Percentiles rank a stretch among this genome's conserved stretches.
These are phyloP conservation scores for Ustulina deusta DNA, from an alignment of 2,329 filamentous ascomycete species.

Conservation along the genomic window DNA sequence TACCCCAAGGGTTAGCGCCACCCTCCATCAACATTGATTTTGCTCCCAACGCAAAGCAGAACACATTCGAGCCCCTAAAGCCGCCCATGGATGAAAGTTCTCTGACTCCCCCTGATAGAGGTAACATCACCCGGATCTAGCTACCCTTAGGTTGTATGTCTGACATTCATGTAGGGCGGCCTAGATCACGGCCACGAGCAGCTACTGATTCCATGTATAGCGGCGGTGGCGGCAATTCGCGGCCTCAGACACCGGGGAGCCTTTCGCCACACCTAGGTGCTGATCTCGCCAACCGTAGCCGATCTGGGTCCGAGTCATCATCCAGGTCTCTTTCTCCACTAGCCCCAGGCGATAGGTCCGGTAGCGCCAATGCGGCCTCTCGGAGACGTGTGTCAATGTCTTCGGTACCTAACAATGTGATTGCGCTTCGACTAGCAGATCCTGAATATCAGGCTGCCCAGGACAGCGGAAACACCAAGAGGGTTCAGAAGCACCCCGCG, in stretches of 20 bases:
- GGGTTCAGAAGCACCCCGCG: constrained; percentile 96
- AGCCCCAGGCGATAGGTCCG: constrained; percentile 68
- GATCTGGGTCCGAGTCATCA: constrained; percentile 58
- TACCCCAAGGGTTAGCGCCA: constrained; percentile 71
- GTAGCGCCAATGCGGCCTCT: constrained; percentile 58
- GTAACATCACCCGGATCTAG: constrained; percentile 55
- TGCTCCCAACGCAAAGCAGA: constrained; percentile 78
- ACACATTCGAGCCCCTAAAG: constrained; percentile 75
- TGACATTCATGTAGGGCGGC: constrained; percentile 58
- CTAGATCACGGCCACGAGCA: constrained; percentile 63
- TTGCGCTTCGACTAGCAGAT: constrained; percentile 92
- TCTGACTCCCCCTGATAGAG: constrained; percentile 82
- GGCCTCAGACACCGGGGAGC: constrained; percentile 56
- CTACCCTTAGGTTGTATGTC: constrained; percentile 28
- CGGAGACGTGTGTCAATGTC: constrained; percentile 73
- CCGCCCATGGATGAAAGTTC: constrained; percentile 78
- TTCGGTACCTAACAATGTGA: constrained; percentile 70
- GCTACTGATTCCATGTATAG: constrained; percentile 71
- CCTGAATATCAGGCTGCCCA: constrained; percentile 81
- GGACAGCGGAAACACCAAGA: constrained; percentile 73
- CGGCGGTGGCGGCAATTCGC: constrained; percentile 56
- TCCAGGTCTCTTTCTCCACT: constrained; percentile 66
- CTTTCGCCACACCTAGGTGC: constrained; percentile 65
- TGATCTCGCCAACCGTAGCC: constrained; percentile 55
- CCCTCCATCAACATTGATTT: constrained; percentile 95